phyloP scores from a whole-genome alignment of 768 basidiomycete genomes.

The Trametes punicea region DNA sequence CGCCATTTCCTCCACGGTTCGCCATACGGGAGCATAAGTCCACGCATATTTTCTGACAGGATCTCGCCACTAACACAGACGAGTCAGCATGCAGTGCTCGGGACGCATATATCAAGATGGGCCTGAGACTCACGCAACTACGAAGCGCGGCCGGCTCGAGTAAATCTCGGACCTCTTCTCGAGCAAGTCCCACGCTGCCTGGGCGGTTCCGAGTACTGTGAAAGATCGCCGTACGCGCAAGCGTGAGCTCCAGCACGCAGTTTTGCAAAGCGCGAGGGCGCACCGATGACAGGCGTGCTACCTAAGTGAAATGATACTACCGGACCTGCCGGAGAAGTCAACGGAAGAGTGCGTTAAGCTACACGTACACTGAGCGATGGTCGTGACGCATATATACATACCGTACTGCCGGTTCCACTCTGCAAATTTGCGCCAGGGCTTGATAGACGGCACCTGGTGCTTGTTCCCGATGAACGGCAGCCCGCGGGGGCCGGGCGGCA shows the following conservation, averaged over 20 bases:
- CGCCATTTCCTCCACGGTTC: conserved; percentile 48
- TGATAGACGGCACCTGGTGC: conserved; percentile 41
- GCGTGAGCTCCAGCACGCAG: not conserved
- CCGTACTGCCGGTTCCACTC: conserved; percentile 47
- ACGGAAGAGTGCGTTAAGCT: not conserved
- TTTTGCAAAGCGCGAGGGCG: not conserved
- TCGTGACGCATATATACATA: conserved; percentile 12
- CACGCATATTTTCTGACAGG: conserved; percentile 43
- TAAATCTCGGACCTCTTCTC: conserved; percentile 47
- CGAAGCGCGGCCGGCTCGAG: conserved; percentile 45
- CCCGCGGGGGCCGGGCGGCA: conserved; percentile 47
- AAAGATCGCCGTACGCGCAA: not conserved
- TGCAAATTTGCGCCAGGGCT: conserved; percentile 48
- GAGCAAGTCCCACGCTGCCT: conserved; percentile 45
- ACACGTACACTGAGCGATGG: not conserved
- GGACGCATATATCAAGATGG: not conserved
- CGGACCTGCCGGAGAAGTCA: conserved; percentile 30
- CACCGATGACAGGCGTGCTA: conserved; percentile 41
- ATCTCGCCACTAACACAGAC: conserved; percentile 38
- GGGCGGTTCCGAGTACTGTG: conserved; percentile 43
- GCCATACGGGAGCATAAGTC: conserved; percentile 42
- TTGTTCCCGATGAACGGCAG: conserved; percentile 45
- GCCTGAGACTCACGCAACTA: conserved; percentile 35
- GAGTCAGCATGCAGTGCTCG: not conserved
- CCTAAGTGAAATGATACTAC: conserved; percentile 42